Evolutionary conservation across 495 filamentous ascomycete genomes (phyloP), one percentile per base, ranked within the genome.

Genomic region (Trichoderma reesei): DNA sequence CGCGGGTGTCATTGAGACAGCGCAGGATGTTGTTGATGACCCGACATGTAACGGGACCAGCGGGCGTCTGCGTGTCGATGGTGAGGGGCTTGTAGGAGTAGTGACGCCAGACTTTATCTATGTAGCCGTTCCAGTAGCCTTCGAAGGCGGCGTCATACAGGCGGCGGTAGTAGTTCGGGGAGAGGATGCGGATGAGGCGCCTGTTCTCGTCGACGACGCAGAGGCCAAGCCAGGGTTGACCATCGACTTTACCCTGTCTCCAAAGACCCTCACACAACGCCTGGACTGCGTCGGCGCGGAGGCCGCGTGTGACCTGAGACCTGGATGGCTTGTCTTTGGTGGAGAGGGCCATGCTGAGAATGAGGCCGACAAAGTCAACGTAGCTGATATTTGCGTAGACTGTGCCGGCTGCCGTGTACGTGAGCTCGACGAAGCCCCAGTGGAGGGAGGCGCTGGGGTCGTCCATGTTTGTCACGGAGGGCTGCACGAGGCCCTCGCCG

Each of bases 351-450:
- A 80, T 76, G 20, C 75, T 72, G 54, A 80, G 71, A 31, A 72
- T 65, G 8, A 80, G 67, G 37, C 77, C 77, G 64, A 79, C 77
- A 63, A 81, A 81, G 65, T 81, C 79, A 26, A 81, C 78, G 65
- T 76, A 79, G 59, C 70, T 74, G 62, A 81, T 75, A 67, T 81
- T 78, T 67, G 75, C 76, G 44, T 70, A 81, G 38, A 80, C 68
- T 11, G 64, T 10, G 4, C 41, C 41, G 31, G 62, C 41, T 3
- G 14, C 3, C 18, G 20, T 38, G 60, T 5, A 31, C 39, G 64
- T 46, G 62, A 65, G 63, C 61, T 75, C 72, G 34, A 68, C 65
- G 51, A 71, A 67, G 26, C 67, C 70, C 69, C 70, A 72, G 42
- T 67, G 33, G 42, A 74, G 64, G 1, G 73, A 62, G 2, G 68